Evolutionary conservation across 805 yeast genomes (phyloP).

Genomic region (Ogataea angusta): DNA sequence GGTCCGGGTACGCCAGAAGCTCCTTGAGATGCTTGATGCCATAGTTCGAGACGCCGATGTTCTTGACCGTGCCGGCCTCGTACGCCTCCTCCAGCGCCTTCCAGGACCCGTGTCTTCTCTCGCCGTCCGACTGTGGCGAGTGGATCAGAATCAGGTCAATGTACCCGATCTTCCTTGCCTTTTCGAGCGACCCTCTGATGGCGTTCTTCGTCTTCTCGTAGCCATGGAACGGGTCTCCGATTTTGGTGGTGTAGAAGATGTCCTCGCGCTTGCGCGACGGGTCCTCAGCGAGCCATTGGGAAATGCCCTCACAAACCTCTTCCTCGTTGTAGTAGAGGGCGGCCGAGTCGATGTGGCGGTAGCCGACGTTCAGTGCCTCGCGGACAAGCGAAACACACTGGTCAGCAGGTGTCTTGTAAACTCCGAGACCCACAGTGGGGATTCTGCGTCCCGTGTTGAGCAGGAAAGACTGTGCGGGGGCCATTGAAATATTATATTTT

Average conservation of each 20-base stretch:
- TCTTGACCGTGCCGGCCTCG: constrained; percentile 44
- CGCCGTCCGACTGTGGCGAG: constrained; percentile 45
- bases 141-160: constrained; percentile 55
- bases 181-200: constrained; percentile 39
- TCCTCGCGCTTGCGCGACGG: constrained; percentile 32
- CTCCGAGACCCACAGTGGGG: constrained; percentile 59
- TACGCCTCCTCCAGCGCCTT: constrained; percentile 55
- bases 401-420: constrained; percentile 41
- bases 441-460: constrained; percentile 40
- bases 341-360: constrained; percentile 75
- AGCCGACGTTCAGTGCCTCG: constrained; percentile 61
- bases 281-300: constrained; percentile 34
- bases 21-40: constrained; percentile 58
- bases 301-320: constrained; percentile 59
- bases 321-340: constrained; percentile 58
- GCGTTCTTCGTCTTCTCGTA: constrained; percentile 41
- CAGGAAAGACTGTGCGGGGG: not conserved
- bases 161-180: constrained; percentile 43
- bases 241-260: constrained; percentile 41
- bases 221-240: constrained; percentile 29
- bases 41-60: constrained; percentile 67
- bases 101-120: constrained; percentile 48
- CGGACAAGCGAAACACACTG: constrained; percentile 45
- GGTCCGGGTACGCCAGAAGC: constrained; percentile 42
- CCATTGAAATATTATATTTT: not conserved